Conservation (phyloP, 1,284 basidiomycete genomes). For the Sporisorium sorghi region DNA sequence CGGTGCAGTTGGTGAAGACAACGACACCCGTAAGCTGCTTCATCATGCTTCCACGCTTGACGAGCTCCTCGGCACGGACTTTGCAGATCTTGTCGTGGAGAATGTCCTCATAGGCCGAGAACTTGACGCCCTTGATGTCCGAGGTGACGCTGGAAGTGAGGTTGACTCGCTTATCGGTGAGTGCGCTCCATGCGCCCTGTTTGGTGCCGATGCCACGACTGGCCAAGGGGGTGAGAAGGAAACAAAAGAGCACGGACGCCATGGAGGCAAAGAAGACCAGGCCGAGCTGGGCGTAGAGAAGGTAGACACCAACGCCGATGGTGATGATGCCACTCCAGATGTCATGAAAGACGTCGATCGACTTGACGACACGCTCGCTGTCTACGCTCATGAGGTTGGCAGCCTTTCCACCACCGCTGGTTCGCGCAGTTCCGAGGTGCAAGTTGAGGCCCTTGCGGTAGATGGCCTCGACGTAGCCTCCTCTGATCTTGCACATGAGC, state of each 20-base stretch:
- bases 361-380: conserved; percentile 57
- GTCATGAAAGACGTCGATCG: conserved; percentile 42
- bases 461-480: conserved; percentile 58
- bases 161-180: conserved; percentile 58
- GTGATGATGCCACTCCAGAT: conserved; percentile 58
- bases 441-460: conserved; percentile 62
- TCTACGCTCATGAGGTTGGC: conserved; percentile 66
- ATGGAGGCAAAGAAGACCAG: conserved; percentile 57
- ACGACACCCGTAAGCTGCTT: conserved; percentile 45
- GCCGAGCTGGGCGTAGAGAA: conserved; percentile 56
- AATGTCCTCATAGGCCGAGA: conserved; percentile 59
- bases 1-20: conserved; percentile 32
- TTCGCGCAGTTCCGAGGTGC: conserved; percentile 53
- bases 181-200: conserved; percentile 53
- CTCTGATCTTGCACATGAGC: conserved; percentile 53
- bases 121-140: conserved; percentile 64
- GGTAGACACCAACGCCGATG: conserved; percentile 54
- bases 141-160: conserved; percentile 46
- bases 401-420: conserved; percentile 53
- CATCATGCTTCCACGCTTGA: conserved; percentile 9
- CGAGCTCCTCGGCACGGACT: conserved; percentile 49
- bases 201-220: conserved; percentile 44
- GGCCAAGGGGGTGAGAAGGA: conserved; percentile 46
- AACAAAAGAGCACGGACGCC: conserved; percentile 39
- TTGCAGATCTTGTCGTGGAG: conserved; percentile 45